Percentiles rank a stretch among this genome's conserved stretches.
Conservation (phyloP, 2,329 filamentous ascomycete genomes). For the Colletotrichum sp. region DNA sequence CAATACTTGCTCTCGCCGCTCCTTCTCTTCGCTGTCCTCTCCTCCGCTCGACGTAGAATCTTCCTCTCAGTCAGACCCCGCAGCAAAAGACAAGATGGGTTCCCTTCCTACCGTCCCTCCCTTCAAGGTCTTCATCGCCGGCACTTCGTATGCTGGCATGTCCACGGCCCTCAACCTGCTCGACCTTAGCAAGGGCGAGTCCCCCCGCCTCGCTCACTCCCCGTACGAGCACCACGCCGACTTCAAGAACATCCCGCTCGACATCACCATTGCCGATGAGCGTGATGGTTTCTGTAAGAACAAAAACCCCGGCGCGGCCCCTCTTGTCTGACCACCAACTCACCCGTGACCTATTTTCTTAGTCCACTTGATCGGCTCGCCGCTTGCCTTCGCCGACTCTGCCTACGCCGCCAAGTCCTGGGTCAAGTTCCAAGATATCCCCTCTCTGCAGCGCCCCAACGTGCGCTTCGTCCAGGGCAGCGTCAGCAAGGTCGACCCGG, state of each 20-base stretch:
- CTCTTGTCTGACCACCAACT: neutral
- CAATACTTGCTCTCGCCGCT: neutral
- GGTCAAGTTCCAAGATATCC: conserved; percentile 71
- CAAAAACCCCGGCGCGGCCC: neutral
- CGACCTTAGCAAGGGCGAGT: conserved; percentile 65
- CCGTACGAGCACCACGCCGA: conserved; percentile 44
- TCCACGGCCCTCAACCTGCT: conserved; percentile 70
- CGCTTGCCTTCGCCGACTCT: conserved; percentile 70
- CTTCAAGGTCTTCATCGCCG: conserved; percentile 68
- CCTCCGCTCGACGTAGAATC: neutral
- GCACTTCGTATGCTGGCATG: conserved; percentile 76
- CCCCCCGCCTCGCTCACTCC: conserved; percentile 48
- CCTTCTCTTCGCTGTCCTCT: neutral
- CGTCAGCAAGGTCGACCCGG: conserved; percentile 64
- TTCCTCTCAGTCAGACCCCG: neutral
- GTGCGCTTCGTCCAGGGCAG: conserved; percentile 71
- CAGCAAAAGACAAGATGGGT: conserved; percentile 16
- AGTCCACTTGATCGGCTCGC: conserved; percentile 81
- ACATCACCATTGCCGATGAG: conserved; percentile 79
- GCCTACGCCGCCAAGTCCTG: conserved; percentile 72
- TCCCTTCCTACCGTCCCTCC: conserved; percentile 31
- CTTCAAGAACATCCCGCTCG: conserved; percentile 57
- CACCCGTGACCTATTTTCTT: neutral
- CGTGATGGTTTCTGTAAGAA: conserved; percentile 81
- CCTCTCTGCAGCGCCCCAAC: conserved; percentile 66